Percentiles rank a stretch among this genome's conserved stretches.
phyloP scores from a whole-genome alignment of 148 eudicot species.

The Pouteria glomerata region DNA sequence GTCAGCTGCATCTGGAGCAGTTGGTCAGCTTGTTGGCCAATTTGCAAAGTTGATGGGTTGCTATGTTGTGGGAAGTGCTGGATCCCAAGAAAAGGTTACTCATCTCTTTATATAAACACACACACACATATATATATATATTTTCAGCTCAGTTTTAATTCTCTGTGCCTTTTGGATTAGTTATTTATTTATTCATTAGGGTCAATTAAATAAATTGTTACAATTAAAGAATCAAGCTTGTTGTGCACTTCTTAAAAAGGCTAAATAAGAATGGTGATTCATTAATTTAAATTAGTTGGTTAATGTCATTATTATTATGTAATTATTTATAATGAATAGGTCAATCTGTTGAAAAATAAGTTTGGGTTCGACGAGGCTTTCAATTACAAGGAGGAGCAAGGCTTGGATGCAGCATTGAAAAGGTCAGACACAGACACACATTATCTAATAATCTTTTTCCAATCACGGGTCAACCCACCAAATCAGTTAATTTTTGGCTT shows the following conservation, averaged over 20 bases:
- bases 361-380: too few relatives aligned
- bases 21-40: slow-evolving; percentile 48
- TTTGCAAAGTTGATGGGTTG: slow-evolving; percentile 48
- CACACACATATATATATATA: too few relatives aligned
- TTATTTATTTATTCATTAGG: slow-evolving; percentile 29
- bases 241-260: too few relatives aligned
- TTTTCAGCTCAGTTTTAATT: too few relatives aligned
- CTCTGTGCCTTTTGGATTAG: neutral
- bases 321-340: neutral
- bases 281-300: too few relatives aligned
- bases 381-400: slow-evolving; percentile 28
- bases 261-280: too few relatives aligned
- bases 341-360: too few relatives aligned
- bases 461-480: neutral
- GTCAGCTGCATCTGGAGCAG: slow-evolving; percentile 38
- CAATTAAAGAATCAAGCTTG: too few relatives aligned
- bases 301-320: too few relatives aligned
- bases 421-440: too few relatives aligned
- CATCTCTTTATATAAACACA: neutral
- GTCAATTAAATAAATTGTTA: too few relatives aligned
- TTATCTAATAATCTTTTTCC: too few relatives aligned
- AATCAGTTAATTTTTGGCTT: neutral
- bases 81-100: slow-evolving; percentile 31
- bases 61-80: slow-evolving; percentile 50
- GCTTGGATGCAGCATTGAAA: slow-evolving; percentile 26